phyloP scores from a whole-genome alignment of 2,329 filamentous ascomycete species.

The Cyclaneusma minus region DNA sequence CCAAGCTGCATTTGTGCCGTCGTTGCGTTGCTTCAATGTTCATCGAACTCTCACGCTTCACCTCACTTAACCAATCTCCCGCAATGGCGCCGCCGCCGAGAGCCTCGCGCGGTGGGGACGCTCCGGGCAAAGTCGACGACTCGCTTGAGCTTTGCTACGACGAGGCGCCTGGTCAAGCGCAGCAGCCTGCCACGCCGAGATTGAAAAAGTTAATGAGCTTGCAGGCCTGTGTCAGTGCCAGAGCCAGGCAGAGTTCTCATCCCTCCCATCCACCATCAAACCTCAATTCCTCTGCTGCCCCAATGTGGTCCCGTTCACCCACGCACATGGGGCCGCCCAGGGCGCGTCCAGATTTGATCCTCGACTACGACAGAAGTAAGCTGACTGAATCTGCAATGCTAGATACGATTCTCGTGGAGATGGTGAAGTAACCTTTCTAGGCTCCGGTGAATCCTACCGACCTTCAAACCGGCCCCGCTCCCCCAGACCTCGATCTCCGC shows the following conservation, averaged over 20 bases:
- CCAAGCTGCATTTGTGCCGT: no score
- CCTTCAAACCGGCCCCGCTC: conserved; percentile 15
- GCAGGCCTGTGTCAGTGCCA: no score
- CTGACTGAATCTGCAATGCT: neutral
- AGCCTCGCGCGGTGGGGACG: no score
- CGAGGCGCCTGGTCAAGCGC: neutral
- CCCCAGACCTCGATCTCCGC: conserved; percentile 4
- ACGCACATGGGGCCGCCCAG: conserved; percentile 1
- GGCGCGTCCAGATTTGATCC: neutral
- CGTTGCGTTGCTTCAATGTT: no score
- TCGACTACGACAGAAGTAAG: neutral
- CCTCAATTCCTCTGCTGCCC: conserved; percentile 1
- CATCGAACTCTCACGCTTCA: no score
- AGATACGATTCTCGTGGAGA: conserved; percentile 15
- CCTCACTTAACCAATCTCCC: conserved; percentile 6
- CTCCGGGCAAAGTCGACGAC: neutral
- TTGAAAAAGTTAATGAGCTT: no score
- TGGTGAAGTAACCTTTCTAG: conserved; percentile 18
- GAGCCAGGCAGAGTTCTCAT: neutral
- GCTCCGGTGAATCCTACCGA: conserved; percentile 18
- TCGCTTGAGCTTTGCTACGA: neutral
- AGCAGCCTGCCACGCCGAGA: no score
- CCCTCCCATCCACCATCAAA: neutral
- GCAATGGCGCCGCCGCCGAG: neutral
- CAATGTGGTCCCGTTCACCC: neutral